phyloP scores from a whole-genome alignment of 2,329 filamentous ascomycete genomes.

The Pseudocercospora crystallina region DNA sequence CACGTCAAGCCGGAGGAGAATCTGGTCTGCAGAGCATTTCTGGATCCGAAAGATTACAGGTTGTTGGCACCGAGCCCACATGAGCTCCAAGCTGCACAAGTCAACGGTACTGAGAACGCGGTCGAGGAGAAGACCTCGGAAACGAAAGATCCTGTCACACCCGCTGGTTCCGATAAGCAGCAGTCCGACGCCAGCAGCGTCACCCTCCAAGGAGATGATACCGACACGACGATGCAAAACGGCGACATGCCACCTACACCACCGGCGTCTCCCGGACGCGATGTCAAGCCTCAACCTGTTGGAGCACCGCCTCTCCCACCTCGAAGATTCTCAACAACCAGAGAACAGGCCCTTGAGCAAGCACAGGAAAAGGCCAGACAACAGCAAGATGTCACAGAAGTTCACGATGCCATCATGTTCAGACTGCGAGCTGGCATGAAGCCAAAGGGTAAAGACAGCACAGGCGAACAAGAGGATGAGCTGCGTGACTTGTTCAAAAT shows the following conservation, averaged over 20 bases:
- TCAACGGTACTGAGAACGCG: constrained; percentile 8
- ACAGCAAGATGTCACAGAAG: constrained; percentile 95
- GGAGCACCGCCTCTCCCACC: constrained; percentile 55
- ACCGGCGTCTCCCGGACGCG: constrained; percentile 37
- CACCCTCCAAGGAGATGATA: constrained; percentile 26
- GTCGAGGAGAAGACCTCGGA: constrained; percentile 18
- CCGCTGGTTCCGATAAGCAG: neutral
- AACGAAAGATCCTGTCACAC: neutral
- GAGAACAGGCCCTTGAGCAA: constrained; percentile 43
- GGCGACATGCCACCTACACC: constrained; percentile 29
- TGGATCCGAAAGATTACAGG: constrained; percentile 30
- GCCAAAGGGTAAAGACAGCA: constrained; percentile 62
- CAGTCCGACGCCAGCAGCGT: constrained; percentile 28
- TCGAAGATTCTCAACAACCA: constrained; percentile 26
- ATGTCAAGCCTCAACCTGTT: constrained; percentile 33
- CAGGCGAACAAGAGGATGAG: constrained; percentile 73
- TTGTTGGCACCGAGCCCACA: constrained; percentile 21
- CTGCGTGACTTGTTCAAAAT: constrained; percentile 34
- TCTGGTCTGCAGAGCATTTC: constrained; percentile 37
- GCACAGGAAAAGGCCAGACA: constrained; percentile 57
- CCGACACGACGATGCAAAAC: constrained; percentile 26
- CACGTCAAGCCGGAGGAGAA: constrained; percentile 36
- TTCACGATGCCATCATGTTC: constrained; percentile 88
- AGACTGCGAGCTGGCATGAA: constrained; percentile 86
- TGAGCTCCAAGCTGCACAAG: constrained; percentile 15